These are phyloP conservation scores for Fermentozyma sake DNA, from an alignment of 1,139 yeast species.

Conservation along the genomic window DNA sequence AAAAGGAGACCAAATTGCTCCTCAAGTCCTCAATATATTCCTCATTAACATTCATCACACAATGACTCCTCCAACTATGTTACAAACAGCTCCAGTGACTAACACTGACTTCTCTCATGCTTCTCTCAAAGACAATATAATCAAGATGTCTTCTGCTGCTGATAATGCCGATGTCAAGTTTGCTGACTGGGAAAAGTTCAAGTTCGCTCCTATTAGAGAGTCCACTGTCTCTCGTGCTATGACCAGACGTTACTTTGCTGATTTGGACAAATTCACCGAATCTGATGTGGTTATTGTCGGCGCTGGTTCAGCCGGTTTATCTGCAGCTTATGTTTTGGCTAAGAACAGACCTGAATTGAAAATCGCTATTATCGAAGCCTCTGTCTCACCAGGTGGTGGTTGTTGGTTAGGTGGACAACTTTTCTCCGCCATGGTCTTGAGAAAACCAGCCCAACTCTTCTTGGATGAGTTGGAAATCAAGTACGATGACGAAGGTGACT, in stretches of 20 bases:
- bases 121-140: constrained; percentile 3
- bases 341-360: constrained; percentile 73
- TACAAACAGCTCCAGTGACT: constrained; percentile 21
- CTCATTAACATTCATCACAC: no score
- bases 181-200: constrained; percentile 64
- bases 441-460: constrained; percentile 73
- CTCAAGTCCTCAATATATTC: neutral
- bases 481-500: constrained; percentile 78
- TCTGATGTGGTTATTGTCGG: constrained; percentile 74
- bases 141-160: constrained; percentile 9
- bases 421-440: constrained; percentile 73
- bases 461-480: constrained; percentile 60
- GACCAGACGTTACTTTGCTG: constrained; percentile 73
- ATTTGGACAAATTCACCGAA: constrained; percentile 70
- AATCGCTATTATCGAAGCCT: constrained; percentile 71
- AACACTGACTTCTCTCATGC: constrained; percentile 4
- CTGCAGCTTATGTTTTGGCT: constrained; percentile 71
- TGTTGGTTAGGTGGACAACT: constrained; percentile 81
- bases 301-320: constrained; percentile 75
- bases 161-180: constrained; percentile 19
- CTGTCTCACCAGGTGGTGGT: constrained; percentile 78
- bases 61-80: constrained; percentile 36
- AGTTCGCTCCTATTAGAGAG: constrained; percentile 71
- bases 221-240: constrained; percentile 80
- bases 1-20: constrained; percentile 1